Evolutionary conservation across 441 rosid species (phyloP).

Genomic region (Theobroma grandiflorum): DNA sequence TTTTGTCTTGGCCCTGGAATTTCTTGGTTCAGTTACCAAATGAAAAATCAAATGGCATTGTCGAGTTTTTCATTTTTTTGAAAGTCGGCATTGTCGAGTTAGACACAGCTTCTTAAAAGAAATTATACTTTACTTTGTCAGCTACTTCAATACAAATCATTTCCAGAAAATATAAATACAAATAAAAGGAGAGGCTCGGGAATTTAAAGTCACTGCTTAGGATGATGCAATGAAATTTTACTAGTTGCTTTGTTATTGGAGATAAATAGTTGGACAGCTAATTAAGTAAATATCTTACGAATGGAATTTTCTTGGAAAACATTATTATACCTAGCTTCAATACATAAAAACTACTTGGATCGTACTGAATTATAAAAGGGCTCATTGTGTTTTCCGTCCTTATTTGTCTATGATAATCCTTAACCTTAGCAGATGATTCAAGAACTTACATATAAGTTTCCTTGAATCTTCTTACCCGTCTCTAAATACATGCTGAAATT

Average conservation of each 20-base stretch:
- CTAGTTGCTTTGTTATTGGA: background rate
- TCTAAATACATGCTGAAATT: background rate
- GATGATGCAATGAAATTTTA: background rate
- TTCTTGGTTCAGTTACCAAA: background rate
- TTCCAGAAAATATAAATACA: background rate
- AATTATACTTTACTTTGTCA: no score
- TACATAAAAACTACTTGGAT: background rate
- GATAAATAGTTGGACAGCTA: background rate
- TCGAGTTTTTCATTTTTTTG: background rate
- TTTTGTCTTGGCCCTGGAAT: background rate
- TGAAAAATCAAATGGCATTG: background rate
- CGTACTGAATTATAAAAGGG: background rate
- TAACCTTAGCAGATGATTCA: background rate
- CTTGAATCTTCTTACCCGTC: background rate
- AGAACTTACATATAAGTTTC: background rate
- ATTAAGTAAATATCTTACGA: background rate
- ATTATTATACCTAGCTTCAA: background rate
- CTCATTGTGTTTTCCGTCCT: background rate
- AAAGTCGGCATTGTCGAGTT: background rate
- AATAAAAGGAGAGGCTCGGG: background rate
- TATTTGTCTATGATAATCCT: background rate
- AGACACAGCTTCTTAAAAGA: background rate
- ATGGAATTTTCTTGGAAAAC: background rate
- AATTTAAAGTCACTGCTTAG: background rate
- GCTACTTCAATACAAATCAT: background rate